Base-by-base conservation (phyloP, 2,329 filamentous ascomycete genomes). In the Phialemonium atrogriseum region DNA sequence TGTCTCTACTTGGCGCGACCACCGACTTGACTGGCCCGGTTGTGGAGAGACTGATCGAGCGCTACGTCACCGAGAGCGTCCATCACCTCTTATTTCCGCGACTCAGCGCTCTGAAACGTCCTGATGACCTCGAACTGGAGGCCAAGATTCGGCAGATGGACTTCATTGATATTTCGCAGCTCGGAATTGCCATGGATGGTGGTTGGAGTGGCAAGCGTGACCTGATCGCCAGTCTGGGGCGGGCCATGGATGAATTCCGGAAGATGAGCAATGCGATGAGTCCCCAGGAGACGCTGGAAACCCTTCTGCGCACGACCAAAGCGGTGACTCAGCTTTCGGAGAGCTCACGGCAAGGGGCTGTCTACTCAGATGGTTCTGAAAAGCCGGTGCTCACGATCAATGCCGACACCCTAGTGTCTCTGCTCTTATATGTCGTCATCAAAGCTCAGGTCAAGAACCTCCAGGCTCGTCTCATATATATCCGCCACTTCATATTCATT, bases 401-500 rank as follows among this genome's bases (percentile, higher is more conserved):
- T 47, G 91, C 91, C 4, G 91, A 98, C 57, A 86, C 89, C 0
- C 64, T 98, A 17, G 91, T 98, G 2, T 95, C 91, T 1, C 62
- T 98, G 37, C 68, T 98, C 10, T 68, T 98, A 13, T 79, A 94
- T 39, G 87, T 98, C 11, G 84, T 98, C 9, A 96, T 98, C 38
- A 75, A 89, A 40, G 85, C 89, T 9, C 84, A 91, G 38, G 78
- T 94, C 16, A 78, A 84, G 36, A 81, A 95, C 56, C 66, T 98
- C 7, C 85, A 94, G 47, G 87, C 91, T 4, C 75, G 89, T 13
- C 63, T 98, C 27, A 69, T 83, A n/a, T 98, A 96, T 53, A 94
- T 96, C 70, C 83, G 89, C 25, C 86, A 94, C 49, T 98, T 95
- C 51, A 91, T 95, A 44, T 98, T 94, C 56, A 88, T 94, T 30